A percentile compares a stretch with the other conserved stretches of the same genome.
Conservation (phyloP, 2,329 filamentous ascomycete genomes). For the Talaromyces sp. region DNA sequence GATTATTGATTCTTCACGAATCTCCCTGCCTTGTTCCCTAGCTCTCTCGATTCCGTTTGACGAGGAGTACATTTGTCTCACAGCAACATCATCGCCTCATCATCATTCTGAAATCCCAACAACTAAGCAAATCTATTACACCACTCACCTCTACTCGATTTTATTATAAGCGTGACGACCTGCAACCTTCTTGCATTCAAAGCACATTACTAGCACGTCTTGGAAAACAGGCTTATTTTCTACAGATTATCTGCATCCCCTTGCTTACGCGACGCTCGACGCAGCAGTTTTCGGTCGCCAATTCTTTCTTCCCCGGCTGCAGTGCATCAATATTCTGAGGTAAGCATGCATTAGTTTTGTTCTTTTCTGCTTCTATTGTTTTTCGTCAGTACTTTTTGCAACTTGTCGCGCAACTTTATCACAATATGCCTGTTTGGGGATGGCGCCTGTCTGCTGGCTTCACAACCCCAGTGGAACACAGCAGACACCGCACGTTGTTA, state of each 20-base stretch:
- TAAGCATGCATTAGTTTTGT: constrained; percentile 16
- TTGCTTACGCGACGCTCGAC: constrained; percentile 8
- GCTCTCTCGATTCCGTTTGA: neutral
- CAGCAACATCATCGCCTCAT: neutral
- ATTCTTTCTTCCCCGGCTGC: neutral
- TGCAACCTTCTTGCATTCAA: neutral
- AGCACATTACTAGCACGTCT: constrained; percentile 2
- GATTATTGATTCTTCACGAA: neutral
- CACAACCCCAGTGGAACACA: neutral
- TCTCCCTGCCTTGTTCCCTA: neutral
- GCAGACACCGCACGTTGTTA: constrained; percentile 10
- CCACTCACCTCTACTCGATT: neutral
- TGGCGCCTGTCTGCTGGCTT: neutral
- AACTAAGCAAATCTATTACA: neutral
- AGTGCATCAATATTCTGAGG: constrained; percentile 13
- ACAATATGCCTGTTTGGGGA: constrained; percentile 7
- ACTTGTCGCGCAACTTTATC: neutral
- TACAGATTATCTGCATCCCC: constrained; percentile 4
- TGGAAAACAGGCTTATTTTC: neutral
- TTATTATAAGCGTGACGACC: constrained; percentile 8
- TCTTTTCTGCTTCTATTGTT: constrained; percentile 7
- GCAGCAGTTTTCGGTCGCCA: constrained; percentile 2
- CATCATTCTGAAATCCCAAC: neutral
- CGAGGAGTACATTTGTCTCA: neutral
- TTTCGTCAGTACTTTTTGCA: constrained; percentile 11